Percentiles rank a stretch among this genome's conserved stretches.
These are phyloP conservation scores for Selaginella moellendorffii DNA, from an alignment of 75 land plant genomes.

Conservation along the genomic window DNA sequence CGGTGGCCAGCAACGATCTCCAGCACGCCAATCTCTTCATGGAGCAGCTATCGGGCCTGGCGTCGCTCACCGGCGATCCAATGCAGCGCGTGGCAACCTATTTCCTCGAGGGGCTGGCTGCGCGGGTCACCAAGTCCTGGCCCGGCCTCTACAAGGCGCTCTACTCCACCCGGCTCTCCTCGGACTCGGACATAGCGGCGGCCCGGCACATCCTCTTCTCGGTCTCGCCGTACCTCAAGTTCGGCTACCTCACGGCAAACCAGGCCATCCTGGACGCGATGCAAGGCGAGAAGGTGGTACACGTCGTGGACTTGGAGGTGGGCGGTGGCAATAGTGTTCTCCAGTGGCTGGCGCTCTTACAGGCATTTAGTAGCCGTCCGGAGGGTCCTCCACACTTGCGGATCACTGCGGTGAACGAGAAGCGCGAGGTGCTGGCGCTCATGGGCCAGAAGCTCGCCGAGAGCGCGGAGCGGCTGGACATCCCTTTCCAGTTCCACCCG, in stretches of 20 bases:
- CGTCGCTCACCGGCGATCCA: conserved; percentile 60
- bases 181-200: conserved; percentile 21
- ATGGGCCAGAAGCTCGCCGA: conserved; percentile 31
- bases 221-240: conserved; percentile 45
- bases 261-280: conserved; percentile 48
- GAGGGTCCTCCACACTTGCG: conserved; percentile 73
- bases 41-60: conserved; percentile 52
- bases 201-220: conserved; percentile 41
- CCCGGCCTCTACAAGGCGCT: conserved; percentile 55
- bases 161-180: conserved; percentile 25
- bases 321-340: conserved; percentile 23
- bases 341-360: conserved; percentile 54
- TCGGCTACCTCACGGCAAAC: conserved; percentile 35
- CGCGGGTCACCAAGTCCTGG: conserved; percentile 42
- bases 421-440: conserved; percentile 38
- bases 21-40: conserved; percentile 46
- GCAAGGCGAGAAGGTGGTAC: conserved; percentile 68
- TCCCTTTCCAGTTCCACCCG: conserved; percentile 65
- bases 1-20: conserved; percentile 38
- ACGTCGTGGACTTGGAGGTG: conserved; percentile 42
- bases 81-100: conserved; percentile 64
- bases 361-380: conserved; percentile 30
- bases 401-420: conserved; percentile 46
- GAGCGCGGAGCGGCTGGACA: conserved; percentile 55
- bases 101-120: conserved; percentile 64